Evolutionary conservation across 2,329 filamentous ascomycete species (phyloP).

Genomic region (Trichoderma pleuroti): DNA sequence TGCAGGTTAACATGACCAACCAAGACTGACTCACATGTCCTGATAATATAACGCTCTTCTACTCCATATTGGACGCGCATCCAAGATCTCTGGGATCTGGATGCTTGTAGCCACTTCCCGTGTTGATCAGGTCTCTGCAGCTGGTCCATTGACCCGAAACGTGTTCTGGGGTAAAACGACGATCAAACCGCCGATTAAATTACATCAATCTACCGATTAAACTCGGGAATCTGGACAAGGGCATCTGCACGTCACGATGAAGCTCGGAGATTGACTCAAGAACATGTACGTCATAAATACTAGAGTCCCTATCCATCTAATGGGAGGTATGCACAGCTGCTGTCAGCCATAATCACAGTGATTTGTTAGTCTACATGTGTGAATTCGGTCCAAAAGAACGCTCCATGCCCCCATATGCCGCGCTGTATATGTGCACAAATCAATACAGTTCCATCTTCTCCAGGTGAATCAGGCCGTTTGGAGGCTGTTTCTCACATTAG

Average conservation of each 20-base stretch:
- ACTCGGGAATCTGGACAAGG: not conserved
- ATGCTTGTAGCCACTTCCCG: not conserved
- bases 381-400: not conserved
- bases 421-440: not conserved
- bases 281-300: not conserved
- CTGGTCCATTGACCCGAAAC: not conserved
- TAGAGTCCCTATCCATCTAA: not conserved
- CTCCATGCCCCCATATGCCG: not conserved
- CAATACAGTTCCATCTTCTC: conserved; percentile 48
- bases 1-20: not conserved
- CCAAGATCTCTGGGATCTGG: not conserved
- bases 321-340: not conserved
- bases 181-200: not conserved
- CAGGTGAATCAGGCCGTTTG: conserved; percentile 62
- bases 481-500: conserved; percentile 45
- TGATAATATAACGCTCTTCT: not conserved
- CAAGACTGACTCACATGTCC: not conserved
- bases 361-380: not conserved
- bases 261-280: not conserved
- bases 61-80: not conserved
- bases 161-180: not conserved
- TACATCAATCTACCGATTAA: not conserved
- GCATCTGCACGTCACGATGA: not conserved
- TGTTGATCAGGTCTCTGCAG: not conserved
- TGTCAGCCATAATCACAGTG: not conserved